Conservation (phyloP, 2,329 filamentous ascomycete genomes). For the Aspergillus quadrilineatus region DNA sequence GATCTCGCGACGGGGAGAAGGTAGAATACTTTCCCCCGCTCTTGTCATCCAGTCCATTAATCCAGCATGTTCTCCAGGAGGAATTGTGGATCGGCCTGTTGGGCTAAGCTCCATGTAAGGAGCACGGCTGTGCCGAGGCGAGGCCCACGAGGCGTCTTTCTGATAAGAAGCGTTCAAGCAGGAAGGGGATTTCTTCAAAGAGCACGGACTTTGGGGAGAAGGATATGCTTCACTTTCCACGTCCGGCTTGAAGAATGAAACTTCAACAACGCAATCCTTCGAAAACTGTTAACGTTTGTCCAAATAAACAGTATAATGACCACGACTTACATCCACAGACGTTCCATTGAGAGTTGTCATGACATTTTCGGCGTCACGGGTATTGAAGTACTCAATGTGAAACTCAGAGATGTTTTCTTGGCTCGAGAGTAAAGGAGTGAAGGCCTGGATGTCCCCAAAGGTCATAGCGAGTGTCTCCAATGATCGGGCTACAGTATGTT, state of each 20-base stretch:
- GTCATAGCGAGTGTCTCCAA: conserved; percentile 37
- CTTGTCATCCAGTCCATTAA: conserved; percentile 34
- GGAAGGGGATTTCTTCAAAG: conserved; percentile 18
- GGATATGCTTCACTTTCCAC: conserved; percentile 20
- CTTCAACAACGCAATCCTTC: conserved; percentile 33
- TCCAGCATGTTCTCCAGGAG: conserved; percentile 34
- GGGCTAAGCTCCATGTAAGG: conserved; percentile 38
- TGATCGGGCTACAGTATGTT: conserved; percentile 49
- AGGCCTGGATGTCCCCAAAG: conserved; percentile 41
- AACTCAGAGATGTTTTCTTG: conserved; percentile 37
- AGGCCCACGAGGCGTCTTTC: conserved; percentile 17
- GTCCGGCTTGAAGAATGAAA: conserved; percentile 34
- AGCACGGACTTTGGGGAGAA: conserved; percentile 16
- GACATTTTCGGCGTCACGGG: conserved; percentile 36
- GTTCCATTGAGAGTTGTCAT: conserved; percentile 37
- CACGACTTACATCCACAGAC: conserved; percentile 34
- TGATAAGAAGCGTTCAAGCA: conserved; percentile 19
- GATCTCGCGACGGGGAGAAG: conserved; percentile 30
- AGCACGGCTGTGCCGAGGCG: conserved; percentile 16
- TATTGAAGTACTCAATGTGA: conserved; percentile 43
- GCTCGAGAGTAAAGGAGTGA: conserved; percentile 28
- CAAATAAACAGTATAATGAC: background rate
- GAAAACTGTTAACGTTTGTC: background rate
- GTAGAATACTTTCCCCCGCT: conserved; percentile 29
- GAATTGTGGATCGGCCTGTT: conserved; percentile 42